Conservation (phyloP, 306 rosid species). For the Heteromeles arbutifolia region DNA sequence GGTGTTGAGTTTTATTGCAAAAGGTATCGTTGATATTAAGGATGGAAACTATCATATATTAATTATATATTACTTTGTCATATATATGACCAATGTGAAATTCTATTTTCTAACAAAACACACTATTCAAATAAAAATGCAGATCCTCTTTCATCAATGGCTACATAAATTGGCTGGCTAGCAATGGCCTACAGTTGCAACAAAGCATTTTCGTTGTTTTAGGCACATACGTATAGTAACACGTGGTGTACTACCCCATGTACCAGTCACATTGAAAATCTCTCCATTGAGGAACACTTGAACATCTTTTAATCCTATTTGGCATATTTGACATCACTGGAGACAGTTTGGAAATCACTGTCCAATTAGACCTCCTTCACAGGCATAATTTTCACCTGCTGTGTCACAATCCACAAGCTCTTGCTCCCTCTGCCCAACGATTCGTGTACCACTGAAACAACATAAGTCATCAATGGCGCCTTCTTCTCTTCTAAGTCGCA, state of each 20-base stretch:
- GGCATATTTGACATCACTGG: no score
- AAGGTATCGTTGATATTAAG: no score
- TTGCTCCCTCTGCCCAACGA: conserved; percentile 33
- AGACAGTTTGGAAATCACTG: conserved; percentile 27
- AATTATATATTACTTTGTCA: no score
- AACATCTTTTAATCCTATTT: no score
- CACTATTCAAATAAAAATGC: conserved; percentile 31
- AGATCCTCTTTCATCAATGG: conserved; percentile 34
- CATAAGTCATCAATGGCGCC: neutral
- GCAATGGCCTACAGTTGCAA: conserved; percentile 16
- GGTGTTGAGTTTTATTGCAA: no score
- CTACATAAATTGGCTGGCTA: conserved; percentile 30
- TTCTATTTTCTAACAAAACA: neutral
- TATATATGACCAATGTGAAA: no score
- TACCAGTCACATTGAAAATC: no score
- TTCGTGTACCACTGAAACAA: conserved; percentile 1
- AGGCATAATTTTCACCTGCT: conserved; percentile 25
- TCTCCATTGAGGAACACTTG: no score
- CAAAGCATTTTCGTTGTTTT: conserved; percentile 20
- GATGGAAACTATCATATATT: no score
- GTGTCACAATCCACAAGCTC: conserved; percentile 42
- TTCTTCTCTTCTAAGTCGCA: no score
- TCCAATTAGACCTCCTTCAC: conserved; percentile 33
- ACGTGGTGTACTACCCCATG: no score
- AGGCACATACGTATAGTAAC: conserved; percentile 32